Evolutionary conservation across 23 red algal genomes (phyloP), one percentile per base, ranked within the genome.

Genomic region (Gracilariopsis chorda): DNA sequence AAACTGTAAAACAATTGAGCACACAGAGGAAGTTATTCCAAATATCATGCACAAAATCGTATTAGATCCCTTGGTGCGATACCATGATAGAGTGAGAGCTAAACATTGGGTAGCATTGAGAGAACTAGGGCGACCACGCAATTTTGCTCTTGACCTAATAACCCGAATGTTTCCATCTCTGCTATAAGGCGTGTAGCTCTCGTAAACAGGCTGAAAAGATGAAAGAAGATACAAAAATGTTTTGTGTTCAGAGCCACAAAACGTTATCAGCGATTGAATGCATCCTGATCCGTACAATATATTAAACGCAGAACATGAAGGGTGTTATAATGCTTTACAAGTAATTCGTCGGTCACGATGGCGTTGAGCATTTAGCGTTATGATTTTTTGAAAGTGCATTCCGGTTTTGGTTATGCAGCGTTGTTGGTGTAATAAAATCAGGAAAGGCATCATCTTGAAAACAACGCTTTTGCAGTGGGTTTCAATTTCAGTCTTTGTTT

Each of bases 11-110:
- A 86, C 67, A 41, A 69, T 14, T 7, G 53, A 67, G 19, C 3
- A 28, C 4, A 86, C 32, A 23, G 81, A 86, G 13, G 56, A 0
- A 28, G 0, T 70, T 0, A 86, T 33, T 20, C 58, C 1, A 20
- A 45, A 86, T 0, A 71, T 0, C 81, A 69, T 41, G 48, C 55
- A 86, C 33, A 86, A 42, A n/a, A 59, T 86, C 81, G 51, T 86
- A 0, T 19, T 86, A n/a, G 1, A 72, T 1, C 81, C 60, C 23
- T 29, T 28, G 23, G 55, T 86, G 24, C 81, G 58, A 42, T 86
- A 19, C 81, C 81, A 72, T 40, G 81, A 14, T 13, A 71, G 27
- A 48, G 69, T 40, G 4, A 86, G 43, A 36, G 13, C 30, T 48
- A 86, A 48, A 27, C 55, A 59, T n/a, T 59, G 55, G n/a, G 16